phyloP scores from a whole-genome alignment of 805 yeast species.

The Trichomonascus vanleenenianus region DNA sequence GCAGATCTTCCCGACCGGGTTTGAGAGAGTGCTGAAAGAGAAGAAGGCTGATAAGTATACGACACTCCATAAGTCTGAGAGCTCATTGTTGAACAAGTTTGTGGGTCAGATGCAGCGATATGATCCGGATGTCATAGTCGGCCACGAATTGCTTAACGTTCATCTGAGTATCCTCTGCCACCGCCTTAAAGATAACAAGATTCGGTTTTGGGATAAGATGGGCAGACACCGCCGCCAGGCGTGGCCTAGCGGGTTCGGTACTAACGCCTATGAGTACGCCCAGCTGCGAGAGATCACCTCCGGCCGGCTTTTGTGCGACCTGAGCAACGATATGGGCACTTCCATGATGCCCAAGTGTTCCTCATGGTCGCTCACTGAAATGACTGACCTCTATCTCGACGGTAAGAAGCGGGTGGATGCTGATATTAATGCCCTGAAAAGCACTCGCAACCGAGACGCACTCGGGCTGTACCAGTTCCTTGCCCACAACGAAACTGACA shows the following conservation, averaged over 20 bases:
- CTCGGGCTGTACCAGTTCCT: constrained; percentile 60
- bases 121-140: constrained; percentile 91
- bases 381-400: constrained; percentile 74
- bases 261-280: constrained; percentile 23
- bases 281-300: constrained; percentile 63
- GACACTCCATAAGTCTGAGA: constrained; percentile 63
- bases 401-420: constrained; percentile 56
- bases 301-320: constrained; percentile 86
- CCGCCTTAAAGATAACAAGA: constrained; percentile 65
- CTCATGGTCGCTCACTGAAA: constrained; percentile 88
- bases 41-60: constrained; percentile 36
- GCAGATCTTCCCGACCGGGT: constrained; percentile 64
- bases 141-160: constrained; percentile 76
- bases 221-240: constrained; percentile 67
- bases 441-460: constrained; percentile 42
- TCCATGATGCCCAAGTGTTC: constrained; percentile 87
- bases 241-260: constrained; percentile 70
- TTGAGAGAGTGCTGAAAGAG: constrained; percentile 39
- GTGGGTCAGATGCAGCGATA: constrained; percentile 59
- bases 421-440: constrained; percentile 59
- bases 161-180: constrained; percentile 75
- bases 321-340: constrained; percentile 91
- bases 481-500: constrained; percentile 57
- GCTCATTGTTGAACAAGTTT: constrained; percentile 63
- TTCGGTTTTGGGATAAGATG: constrained; percentile 69